Percentiles rank a stretch among this genome's conserved stretches.
Evolutionary conservation across 176 grass and related monocot genomes (phyloP).

Genomic region (Tuctoria greenei): DNA sequence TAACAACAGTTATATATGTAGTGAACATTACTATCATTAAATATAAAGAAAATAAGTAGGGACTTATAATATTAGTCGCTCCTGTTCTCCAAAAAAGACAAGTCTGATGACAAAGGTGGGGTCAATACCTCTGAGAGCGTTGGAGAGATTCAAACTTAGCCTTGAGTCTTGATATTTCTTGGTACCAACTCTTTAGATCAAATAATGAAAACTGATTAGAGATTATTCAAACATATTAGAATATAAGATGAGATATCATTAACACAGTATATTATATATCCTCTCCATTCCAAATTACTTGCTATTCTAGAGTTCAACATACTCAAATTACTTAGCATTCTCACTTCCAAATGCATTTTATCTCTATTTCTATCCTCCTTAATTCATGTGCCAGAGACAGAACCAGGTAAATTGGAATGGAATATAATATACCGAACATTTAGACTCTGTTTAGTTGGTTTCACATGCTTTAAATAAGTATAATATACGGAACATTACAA

Average conservation of each 20-base stretch:
- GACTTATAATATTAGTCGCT: too few species aligned
- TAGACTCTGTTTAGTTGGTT: background rate
- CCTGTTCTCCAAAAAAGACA: too few species aligned
- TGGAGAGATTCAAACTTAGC: conserved; percentile 68
- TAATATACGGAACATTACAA: too few species aligned
- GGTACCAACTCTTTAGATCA: conserved; percentile 42
- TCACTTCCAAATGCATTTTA: too few species aligned
- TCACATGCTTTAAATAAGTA: background rate
- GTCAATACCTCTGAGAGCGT: conserved; percentile 58
- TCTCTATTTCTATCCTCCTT: too few species aligned
- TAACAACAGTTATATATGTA: background rate
- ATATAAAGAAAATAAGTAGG: too few species aligned
- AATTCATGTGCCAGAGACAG: too few species aligned
- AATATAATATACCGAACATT: background rate
- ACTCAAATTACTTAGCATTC: too few species aligned
- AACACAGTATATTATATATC: background rate
- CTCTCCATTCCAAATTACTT: too few species aligned
- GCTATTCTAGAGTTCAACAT: too few species aligned
- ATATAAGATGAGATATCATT: too few species aligned
- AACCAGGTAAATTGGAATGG: too few species aligned
- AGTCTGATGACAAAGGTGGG: background rate
- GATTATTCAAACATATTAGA: background rate
- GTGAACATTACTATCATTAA: background rate
- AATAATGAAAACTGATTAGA: background rate
- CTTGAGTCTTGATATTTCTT: conserved; percentile 72